Evolutionary conservation across 2,329 filamentous ascomycete species (phyloP).

Genomic region (Meredithiella fracta): DNA sequence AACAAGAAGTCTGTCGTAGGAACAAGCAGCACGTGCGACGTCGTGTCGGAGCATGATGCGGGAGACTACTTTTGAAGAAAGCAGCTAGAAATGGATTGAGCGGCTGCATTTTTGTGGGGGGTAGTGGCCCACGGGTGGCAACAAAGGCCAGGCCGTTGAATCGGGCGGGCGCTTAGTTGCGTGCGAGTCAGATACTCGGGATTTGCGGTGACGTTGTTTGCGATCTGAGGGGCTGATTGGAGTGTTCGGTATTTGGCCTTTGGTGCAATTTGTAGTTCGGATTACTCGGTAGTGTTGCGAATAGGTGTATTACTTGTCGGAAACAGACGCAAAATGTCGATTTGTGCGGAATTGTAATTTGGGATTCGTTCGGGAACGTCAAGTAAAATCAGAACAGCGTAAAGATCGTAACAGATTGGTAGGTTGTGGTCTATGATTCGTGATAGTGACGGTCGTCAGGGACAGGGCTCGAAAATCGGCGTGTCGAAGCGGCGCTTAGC

Average conservation of each 20-base stretch:
- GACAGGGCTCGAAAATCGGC: background rate
- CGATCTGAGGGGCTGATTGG: background rate
- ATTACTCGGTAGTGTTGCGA: no score
- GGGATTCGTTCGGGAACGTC: background rate
- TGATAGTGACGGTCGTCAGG: background rate
- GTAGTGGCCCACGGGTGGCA: background rate
- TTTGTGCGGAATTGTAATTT: no score
- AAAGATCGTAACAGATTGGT: background rate
- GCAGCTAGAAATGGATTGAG: constrained; percentile 96
- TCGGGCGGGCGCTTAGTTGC: background rate
- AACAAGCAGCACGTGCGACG: constrained; percentile 86
- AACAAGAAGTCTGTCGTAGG: constrained; percentile 85
- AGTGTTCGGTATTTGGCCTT: background rate
- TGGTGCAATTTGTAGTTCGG: no score
- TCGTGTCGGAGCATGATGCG: constrained; percentile 76
- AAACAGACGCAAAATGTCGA: no score
- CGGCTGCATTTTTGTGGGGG: constrained; percentile 57
- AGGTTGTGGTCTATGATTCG: background rate
- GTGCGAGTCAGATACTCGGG: background rate
- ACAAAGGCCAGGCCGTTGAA: constrained; percentile 1
- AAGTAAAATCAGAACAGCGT: background rate
- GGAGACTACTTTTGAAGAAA: constrained; percentile 94
- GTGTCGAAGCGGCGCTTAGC: background rate
- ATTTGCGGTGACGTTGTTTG: background rate
- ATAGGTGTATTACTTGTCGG: no score